phyloP scores from a whole-genome alignment of 1,284 basidiomycete genomes.

The Omphalotus olearius region DNA sequence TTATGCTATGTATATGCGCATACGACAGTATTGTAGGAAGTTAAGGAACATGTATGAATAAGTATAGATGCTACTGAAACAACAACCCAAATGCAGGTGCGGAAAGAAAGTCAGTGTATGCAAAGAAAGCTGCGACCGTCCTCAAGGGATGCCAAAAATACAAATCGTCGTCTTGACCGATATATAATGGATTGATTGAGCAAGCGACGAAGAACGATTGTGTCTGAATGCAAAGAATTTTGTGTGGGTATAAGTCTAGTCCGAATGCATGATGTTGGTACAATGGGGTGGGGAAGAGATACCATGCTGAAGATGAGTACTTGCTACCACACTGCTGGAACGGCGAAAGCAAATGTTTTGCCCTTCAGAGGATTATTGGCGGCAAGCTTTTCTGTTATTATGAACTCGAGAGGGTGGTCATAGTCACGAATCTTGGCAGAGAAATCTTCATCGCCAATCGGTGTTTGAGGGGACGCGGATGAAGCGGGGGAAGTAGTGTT shows the following conservation, averaged over 20 bases:
- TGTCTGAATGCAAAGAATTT: slow-evolving; percentile 7
- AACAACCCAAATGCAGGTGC: slow-evolving; percentile 17
- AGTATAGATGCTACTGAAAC: no score
- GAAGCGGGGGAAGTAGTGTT: slow-evolving; percentile 50
- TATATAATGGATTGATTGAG: slow-evolving; percentile 8
- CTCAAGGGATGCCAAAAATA: slow-evolving; percentile 8
- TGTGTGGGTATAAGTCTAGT: slow-evolving; percentile 10
- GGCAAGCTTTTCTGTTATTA: slow-evolving; percentile 25
- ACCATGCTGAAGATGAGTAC: slow-evolving; percentile 10
- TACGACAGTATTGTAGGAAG: background rate
- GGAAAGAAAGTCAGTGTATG: slow-evolving; percentile 9
- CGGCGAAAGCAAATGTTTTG: slow-evolving; percentile 47
- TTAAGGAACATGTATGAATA: no score
- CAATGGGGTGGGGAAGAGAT: slow-evolving; percentile 7
- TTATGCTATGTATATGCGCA: background rate
- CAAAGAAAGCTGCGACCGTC: slow-evolving; percentile 9
- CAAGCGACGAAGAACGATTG: slow-evolving; percentile 1
- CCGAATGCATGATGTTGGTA: slow-evolving; percentile 6
- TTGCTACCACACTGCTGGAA: slow-evolving; percentile 43
- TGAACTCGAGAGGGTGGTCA: slow-evolving; percentile 32
- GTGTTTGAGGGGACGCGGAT: slow-evolving; percentile 50
- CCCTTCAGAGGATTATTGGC: slow-evolving; percentile 27
- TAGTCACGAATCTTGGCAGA: slow-evolving; percentile 41
- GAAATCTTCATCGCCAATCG: slow-evolving; percentile 41
- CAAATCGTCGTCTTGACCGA: slow-evolving; percentile 5